Conservation (phyloP, 306 rosid genomes). For the Biancaea sappan region DNA sequence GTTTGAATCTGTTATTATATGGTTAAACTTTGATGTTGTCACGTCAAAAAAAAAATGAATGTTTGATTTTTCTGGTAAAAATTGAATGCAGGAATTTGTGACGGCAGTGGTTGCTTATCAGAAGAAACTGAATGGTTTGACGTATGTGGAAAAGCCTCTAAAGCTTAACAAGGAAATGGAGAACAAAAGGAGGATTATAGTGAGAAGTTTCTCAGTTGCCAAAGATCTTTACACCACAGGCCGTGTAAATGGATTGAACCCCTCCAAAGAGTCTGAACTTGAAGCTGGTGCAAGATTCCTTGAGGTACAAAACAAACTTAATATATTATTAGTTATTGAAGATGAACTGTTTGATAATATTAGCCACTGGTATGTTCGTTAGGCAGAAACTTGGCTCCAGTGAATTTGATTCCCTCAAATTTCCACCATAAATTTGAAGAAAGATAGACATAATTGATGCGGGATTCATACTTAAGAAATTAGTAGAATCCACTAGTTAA, state of each 20-base stretch:
- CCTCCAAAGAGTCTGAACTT: conserved; percentile 69
- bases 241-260: conserved; percentile 25
- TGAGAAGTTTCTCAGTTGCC: conserved; percentile 82
- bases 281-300: conserved; percentile 85
- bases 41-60: not conserved
- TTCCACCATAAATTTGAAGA: no score
- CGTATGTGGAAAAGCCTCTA: conserved; percentile 44
- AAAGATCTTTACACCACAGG: conserved; percentile 62
- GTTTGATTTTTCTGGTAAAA: not conserved
- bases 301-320: conserved; percentile 48
- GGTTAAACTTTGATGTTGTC: not conserved
- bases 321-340: not conserved
- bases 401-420: no score
- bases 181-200: conserved; percentile 57
- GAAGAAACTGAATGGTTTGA: conserved; percentile 56
- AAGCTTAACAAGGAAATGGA: conserved; percentile 73
- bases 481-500: no score
- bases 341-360: not conserved
- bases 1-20: conserved; percentile 31
- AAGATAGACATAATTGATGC: no score
- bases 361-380: not conserved
- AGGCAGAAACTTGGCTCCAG: no score
- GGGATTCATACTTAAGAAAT: no score
- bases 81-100: conserved; percentile 72
- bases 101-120: conserved; percentile 83